Percentiles rank a stretch among this genome's conserved stretches.
These are phyloP conservation scores for Fusarium oxysporum DNA, from an alignment of 2,329 filamentous ascomycete species.

Conservation along the genomic window DNA sequence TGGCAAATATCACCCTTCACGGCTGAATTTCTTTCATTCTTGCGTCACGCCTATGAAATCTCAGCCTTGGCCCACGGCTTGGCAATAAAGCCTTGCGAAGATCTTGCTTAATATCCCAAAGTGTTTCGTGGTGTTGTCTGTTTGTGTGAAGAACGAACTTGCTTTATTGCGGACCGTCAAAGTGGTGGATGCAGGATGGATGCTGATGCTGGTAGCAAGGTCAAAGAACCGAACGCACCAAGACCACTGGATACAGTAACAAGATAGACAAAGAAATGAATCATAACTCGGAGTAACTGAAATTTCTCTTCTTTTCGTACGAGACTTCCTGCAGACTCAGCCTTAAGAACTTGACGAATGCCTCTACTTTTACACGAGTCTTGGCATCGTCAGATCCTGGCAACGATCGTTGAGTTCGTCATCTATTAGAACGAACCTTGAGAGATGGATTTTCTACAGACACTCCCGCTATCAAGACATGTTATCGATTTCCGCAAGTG, in stretches of 20 bases:
- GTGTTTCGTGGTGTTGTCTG: not conserved
- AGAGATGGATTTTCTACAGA: not conserved
- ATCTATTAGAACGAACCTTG: not conserved
- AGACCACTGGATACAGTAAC: not conserved
- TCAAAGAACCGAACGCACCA: not conserved
- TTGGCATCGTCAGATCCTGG: not conserved
- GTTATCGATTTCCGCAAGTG: not conserved
- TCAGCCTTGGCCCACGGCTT: constrained; percentile 30
- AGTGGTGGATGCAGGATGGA: not conserved
- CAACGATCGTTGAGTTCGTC: not conserved
- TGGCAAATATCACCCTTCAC: constrained; percentile 30
- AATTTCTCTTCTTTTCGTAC: not conserved
- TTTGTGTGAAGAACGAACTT: not conserved
- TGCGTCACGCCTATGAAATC: constrained; percentile 29
- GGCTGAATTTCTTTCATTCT: constrained; percentile 16
- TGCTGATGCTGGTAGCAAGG: not conserved
- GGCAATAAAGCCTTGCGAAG: constrained; percentile 13
- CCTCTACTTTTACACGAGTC: not conserved
- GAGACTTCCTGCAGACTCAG: not conserved
- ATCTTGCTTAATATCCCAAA: constrained; percentile 5
- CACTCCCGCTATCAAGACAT: too few relatives aligned
- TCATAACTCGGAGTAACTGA: not conserved
- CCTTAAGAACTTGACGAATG: not conserved
- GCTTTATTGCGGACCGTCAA: not conserved
- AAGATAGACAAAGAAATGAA: not conserved